A percentile compares a stretch with the other conserved stretches of the same genome.
Conservation (phyloP, 345 rosid species). For the Dipteronia dyeriana region DNA sequence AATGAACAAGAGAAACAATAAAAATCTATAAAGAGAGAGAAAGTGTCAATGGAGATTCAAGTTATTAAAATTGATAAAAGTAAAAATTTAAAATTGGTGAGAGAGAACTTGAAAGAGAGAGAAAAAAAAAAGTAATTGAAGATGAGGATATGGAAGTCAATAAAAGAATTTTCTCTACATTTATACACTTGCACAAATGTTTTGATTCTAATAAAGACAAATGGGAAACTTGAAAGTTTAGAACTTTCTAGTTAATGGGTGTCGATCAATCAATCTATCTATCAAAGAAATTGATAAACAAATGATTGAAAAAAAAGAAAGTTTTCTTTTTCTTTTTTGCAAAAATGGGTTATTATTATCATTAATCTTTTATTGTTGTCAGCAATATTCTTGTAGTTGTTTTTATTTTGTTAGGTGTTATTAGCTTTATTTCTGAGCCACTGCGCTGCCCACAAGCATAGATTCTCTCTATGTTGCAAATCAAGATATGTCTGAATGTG, state of each 20-base stretch:
- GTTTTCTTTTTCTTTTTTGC: slow-evolving; percentile 31
- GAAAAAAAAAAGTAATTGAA: no score
- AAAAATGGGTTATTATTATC: slow-evolving; percentile 32
- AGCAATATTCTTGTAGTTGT: slow-evolving; percentile 49
- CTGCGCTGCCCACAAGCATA: slow-evolving; percentile 58
- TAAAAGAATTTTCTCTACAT: no score
- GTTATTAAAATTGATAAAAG: no score
- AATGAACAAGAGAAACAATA: no score
- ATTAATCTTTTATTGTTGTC: slow-evolving; percentile 49
- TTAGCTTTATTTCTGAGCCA: slow-evolving; percentile 44
- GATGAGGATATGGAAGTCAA: no score
- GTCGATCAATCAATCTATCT: slow-evolving; percentile 44
- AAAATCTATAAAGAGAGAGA: no score
- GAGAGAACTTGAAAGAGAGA: no score
- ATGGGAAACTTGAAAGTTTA: slow-evolving; percentile 27
- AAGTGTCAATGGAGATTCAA: no score
- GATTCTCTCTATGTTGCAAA: slow-evolving; percentile 58
- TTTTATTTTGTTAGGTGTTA: slow-evolving; percentile 28
- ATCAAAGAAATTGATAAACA: slow-evolving; percentile 51
- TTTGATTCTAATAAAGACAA: slow-evolving; percentile 7
- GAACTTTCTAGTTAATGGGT: slow-evolving; percentile 51
- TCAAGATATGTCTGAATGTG: slow-evolving; percentile 37
- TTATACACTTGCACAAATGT: not conserved
- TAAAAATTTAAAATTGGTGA: no score
- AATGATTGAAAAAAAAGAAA: slow-evolving; percentile 47